Evolutionary conservation across 2,329 filamentous ascomycete genomes (phyloP).

Genomic region (Neonectria hederae): DNA sequence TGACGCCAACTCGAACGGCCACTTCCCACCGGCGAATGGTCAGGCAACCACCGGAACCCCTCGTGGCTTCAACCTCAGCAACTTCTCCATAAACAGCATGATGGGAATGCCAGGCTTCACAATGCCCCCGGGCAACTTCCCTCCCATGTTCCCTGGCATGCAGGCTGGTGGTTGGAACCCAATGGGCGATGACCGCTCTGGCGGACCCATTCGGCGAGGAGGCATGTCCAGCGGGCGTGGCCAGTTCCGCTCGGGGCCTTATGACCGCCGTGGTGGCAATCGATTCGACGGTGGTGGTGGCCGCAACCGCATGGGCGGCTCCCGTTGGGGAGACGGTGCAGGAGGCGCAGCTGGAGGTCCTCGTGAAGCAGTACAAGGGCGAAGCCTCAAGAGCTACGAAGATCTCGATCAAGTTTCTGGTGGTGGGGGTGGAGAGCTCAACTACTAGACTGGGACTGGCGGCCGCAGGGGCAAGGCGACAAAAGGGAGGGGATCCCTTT

Average conservation of each 20-base stretch:
- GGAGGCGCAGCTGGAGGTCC: constrained; percentile 83
- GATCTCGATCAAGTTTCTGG: constrained; percentile 88
- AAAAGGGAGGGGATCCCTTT: neutral
- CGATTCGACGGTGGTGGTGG: constrained; percentile 60
- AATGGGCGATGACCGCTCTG: constrained; percentile 64
- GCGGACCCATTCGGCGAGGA: constrained; percentile 76
- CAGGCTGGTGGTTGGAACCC: constrained; percentile 61
- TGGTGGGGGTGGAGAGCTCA: constrained; percentile 82
- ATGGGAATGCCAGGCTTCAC: constrained; percentile 70
- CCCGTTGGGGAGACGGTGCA: constrained; percentile 78
- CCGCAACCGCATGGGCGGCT: constrained; percentile 60
- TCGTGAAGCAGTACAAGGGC: constrained; percentile 88
- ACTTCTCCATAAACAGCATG: constrained; percentile 69
- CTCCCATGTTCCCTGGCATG: constrained; percentile 64
- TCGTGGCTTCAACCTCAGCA: constrained; percentile 87
- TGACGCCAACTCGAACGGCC: constrained; percentile 93
- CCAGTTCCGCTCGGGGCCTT: constrained; percentile 74
- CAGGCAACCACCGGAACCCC: constrained; percentile 85
- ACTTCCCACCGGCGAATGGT: constrained; percentile 84
- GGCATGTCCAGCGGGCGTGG: constrained; percentile 62
- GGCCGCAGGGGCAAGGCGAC: neutral
- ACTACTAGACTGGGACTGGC: constrained; percentile 70
- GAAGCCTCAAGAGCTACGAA: constrained; percentile 96
- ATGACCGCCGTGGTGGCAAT: constrained; percentile 73
- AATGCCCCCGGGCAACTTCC: constrained; percentile 57